Percentiles rank a stretch among this genome's conserved stretches.
These are phyloP conservation scores for Rhodotorula sp. DNA, from an alignment of 1,284 basidiomycete species.

Conservation along the genomic window DNA sequence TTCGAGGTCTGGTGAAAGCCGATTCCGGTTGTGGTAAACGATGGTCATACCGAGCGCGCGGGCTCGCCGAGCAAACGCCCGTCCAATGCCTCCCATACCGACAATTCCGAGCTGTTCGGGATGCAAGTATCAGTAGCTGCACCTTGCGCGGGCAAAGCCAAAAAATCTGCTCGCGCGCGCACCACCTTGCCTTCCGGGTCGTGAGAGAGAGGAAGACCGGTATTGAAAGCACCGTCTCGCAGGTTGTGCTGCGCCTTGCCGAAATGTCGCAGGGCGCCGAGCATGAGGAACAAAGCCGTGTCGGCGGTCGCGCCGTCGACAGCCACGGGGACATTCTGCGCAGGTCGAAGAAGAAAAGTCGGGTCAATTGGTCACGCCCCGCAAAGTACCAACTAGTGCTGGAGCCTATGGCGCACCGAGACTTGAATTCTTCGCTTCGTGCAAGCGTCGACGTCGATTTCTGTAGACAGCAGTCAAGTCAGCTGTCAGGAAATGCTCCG, in stretches of 20 bases:
- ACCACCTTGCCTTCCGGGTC: conserved; percentile 72
- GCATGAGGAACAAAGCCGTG: conserved; percentile 76
- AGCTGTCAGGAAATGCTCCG: background rate
- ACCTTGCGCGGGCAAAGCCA: too few species aligned
- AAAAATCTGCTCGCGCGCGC: background rate
- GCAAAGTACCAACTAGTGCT: too few species aligned
- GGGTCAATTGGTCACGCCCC: too few species aligned
- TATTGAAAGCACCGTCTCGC: conserved; percentile 58
- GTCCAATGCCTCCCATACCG: conserved; percentile 85
- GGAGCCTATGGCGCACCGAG: conserved; percentile 1
- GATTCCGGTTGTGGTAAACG: conserved; percentile 68
- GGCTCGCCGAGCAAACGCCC: conserved; percentile 49
- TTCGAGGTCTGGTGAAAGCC: conserved; percentile 39
- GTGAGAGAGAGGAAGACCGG: conserved; percentile 58
- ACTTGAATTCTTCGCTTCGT: conserved; percentile 21
- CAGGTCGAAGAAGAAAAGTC: conserved; percentile 51
- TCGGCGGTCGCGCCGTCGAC: conserved; percentile 91
- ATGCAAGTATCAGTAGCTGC: background rate
- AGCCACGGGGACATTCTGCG: conserved; percentile 74
- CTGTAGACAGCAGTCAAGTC: background rate
- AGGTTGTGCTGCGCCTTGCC: conserved; percentile 60
- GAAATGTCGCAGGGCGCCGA: conserved; percentile 79
- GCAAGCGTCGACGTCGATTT: conserved; percentile 15
- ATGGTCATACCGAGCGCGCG: conserved; percentile 71
- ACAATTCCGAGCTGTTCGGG: conserved; percentile 64